Conservation (phyloP, 768 basidiomycete species). For the Leucosporidium creatinivorum region DNA sequence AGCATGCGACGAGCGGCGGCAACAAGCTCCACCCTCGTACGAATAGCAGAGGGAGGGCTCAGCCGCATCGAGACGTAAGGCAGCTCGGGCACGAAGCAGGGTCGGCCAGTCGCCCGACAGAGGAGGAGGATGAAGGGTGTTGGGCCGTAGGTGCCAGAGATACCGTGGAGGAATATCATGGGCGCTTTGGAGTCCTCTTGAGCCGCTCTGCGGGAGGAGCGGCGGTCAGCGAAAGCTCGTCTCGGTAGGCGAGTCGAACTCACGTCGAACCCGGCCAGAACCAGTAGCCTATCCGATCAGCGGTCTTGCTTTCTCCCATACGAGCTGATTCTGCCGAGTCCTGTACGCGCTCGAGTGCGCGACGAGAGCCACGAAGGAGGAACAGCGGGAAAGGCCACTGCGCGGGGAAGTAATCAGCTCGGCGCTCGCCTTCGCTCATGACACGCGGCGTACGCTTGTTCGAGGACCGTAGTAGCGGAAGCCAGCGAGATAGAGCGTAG, state of each 20-base stretch:
- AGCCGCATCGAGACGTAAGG: constrained; percentile 32
- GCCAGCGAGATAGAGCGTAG: constrained; percentile 9
- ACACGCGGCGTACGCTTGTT: neutral
- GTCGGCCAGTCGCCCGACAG: constrained; percentile 11
- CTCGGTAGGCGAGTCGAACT: neutral
- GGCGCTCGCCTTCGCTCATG: no score
- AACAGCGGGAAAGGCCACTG: constrained; percentile 19
- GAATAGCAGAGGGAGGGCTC: constrained; percentile 15
- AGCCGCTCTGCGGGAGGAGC: neutral
- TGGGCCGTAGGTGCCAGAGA: constrained; percentile 9
- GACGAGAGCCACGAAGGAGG: constrained; percentile 13
- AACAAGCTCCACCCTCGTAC: constrained; percentile 24
- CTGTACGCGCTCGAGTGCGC: constrained; percentile 17
- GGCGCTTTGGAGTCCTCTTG: neutral
- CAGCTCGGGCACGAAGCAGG: constrained; percentile 26
- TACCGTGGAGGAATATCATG: constrained; percentile 25
- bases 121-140: constrained; percentile 5
- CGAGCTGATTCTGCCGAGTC: constrained; percentile 12
- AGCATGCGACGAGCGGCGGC: constrained; percentile 26
- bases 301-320: constrained; percentile 11
- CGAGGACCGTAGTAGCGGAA: constrained; percentile 25
- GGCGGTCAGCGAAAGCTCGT: no score
- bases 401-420: no score
- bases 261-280: neutral
- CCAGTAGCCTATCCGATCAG: neutral